These are phyloP conservation scores for Lipomyces orientalis DNA, from an alignment of 805 yeast genomes.

Conservation along the genomic window DNA sequence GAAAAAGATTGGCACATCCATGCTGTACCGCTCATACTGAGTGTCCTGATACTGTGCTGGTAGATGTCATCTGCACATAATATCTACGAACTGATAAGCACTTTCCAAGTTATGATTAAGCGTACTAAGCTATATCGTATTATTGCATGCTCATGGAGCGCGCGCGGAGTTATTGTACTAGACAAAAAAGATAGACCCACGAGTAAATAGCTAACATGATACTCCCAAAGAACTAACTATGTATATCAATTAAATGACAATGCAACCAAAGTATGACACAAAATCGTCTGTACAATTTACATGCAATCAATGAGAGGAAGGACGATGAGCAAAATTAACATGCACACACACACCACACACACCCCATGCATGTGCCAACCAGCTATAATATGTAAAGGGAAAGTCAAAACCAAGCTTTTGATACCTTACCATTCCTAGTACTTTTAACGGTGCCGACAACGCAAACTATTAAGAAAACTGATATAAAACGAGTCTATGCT, in stretches of 20 bases:
- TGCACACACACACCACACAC: not conserved
- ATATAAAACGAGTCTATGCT: not conserved
- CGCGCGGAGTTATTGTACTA: no score
- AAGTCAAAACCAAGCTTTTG: constrained; percentile 7
- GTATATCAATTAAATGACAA: not conserved
- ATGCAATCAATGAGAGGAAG: not conserved
- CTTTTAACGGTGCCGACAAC: not conserved
- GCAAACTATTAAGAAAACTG: not conserved
- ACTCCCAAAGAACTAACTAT: no score
- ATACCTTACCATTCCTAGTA: constrained; percentile 1
- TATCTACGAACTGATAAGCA: no score
- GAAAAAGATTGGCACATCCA: no score
- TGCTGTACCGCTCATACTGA: no score
- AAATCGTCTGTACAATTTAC: not conserved
- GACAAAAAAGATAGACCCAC: no score
- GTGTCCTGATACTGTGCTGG: no score
- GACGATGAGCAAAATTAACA: not conserved
- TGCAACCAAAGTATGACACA: constrained; percentile 1
- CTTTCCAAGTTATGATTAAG: no score
- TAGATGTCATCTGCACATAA: no score
- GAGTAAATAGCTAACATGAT: no score
- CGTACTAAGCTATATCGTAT: no score
- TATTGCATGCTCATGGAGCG: no score
- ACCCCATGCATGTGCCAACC: not conserved
- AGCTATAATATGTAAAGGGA: not conserved